Base-by-base conservation (phyloP, 768 basidiomycete genomes). In the Lyophyllum shimeji region DNA sequence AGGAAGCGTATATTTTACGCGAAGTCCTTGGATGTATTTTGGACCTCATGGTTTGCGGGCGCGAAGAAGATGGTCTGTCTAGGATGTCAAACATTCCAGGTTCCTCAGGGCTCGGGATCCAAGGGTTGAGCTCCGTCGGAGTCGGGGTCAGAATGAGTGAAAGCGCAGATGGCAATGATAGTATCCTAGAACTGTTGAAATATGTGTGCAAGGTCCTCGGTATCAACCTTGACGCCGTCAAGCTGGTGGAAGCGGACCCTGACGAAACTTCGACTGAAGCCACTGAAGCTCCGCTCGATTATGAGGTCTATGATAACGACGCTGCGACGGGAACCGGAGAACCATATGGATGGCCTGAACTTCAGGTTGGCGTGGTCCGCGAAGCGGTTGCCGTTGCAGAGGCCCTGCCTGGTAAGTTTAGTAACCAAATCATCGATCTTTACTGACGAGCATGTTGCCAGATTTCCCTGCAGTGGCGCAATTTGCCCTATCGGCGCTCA, bases 301-400 rank as follows among this genome's bases (percentile, higher is more conserved):
- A 54, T 24, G 60, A 61, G 62, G 45, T 62, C 21, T 69, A 68
- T 27, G 79, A 79, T 53, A 76, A 78, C 46, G 79, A 81, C 51
- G 71, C 73, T 0, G 56, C 74, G 8, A 73, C 74, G 31, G 70
- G 73, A 18, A 67, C 73, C 27, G 74, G 71, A 23, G 83, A 85
- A 59, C 71, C 81, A 4, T 91, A 86, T 67, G 97, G 97, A 3
- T 98, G 96, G 96, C 89, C 95, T 2, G 93, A 95, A 68, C 75
- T 99, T 39, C 96, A 97, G 74, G 83, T 98, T 17, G 94, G 93
- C 21, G 85, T 95, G n/a, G 79, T 98, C 20, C 83, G 93, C 34
- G 97, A 98, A 68, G 93, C 94, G 0, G 86, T 98, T 20, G 87
- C 90, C 0, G 86, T 98, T 2, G 91, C 93, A 1, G 93, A 98